Evolutionary conservation across 2,329 filamentous ascomycete species (phyloP).

Genomic region (Cytospora piceicola): DNA sequence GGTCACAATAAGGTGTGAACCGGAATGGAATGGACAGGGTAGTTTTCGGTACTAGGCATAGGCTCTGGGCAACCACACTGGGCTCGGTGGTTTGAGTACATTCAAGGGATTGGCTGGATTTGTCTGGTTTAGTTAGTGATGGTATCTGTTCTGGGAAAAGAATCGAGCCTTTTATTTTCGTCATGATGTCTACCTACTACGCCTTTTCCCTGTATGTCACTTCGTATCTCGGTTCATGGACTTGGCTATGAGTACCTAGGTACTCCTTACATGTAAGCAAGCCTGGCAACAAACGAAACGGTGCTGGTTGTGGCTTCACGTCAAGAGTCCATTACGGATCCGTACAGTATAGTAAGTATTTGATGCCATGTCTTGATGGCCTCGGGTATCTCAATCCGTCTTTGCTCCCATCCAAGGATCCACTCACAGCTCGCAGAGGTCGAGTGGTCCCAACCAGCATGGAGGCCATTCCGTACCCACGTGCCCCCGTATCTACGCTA

Average conservation of each 20-base stretch:
- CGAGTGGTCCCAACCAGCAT: background rate
- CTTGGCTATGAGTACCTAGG: no score
- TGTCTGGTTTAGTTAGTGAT: conserved; percentile 10
- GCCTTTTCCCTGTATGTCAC: background rate
- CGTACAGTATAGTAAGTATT: background rate
- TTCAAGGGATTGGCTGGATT: conserved; percentile 6
- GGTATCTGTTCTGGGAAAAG: conserved; percentile 7
- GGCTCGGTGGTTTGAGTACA: conserved; percentile 8
- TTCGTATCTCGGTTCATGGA: background rate
- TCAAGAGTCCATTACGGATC: background rate
- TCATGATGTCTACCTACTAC: background rate
- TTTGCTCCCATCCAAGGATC: background rate
- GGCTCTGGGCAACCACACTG: conserved; percentile 10
- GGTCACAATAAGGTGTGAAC: conserved; percentile 21
- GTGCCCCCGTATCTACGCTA: background rate
- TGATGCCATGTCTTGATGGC: background rate
- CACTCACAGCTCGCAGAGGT: background rate
- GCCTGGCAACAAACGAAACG: background rate
- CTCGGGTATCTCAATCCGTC: conserved; percentile 2
- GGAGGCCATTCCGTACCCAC: background rate
- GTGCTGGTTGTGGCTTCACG: background rate
- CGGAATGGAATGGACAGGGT: conserved; percentile 23
- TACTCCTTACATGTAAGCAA: background rate
- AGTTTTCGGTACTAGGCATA: conserved; percentile 22
- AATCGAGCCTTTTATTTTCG: conserved; percentile 17